These are phyloP conservation scores for Puccinia novopanici DNA, from an alignment of 1,284 basidiomycete genomes.

Conservation along the genomic window DNA sequence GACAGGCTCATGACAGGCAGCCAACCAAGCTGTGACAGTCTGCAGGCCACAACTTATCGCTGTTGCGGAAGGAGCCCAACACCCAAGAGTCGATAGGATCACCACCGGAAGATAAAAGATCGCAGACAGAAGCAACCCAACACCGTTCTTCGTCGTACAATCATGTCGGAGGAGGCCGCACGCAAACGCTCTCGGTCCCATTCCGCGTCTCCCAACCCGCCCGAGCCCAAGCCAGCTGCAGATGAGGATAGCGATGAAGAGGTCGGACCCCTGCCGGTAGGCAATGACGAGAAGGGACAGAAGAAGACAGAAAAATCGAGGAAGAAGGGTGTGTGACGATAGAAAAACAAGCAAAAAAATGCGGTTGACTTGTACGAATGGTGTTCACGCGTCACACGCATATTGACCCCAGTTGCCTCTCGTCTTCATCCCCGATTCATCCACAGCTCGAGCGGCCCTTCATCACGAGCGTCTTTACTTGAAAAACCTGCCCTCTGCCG, in stretches of 20 bases:
- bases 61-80: background rate
- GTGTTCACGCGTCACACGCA: background rate
- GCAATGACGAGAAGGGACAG: constrained; percentile 11
- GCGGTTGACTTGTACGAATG: no score
- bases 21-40: background rate
- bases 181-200: constrained; percentile 14
- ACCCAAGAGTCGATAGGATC: background rate
- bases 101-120: background rate
- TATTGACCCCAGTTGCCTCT: constrained; percentile 20
- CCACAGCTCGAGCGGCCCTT: constrained; percentile 21
- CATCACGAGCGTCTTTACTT: constrained; percentile 67
- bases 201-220: background rate
- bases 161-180: background rate
- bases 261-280: constrained; percentile 29
- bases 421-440: background rate
- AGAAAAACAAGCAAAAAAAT: no score
- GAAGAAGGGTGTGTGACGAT: constrained; percentile 21
- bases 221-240: background rate
- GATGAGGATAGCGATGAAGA: constrained; percentile 42
- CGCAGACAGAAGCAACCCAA: background rate
- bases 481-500: constrained; percentile 84
- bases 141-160: background rate
- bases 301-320: constrained; percentile 11
- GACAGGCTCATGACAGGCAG: no score
- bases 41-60: background rate